Conservation (phyloP, 2,329 filamentous ascomycete species). For the Anthostomella pinea region DNA sequence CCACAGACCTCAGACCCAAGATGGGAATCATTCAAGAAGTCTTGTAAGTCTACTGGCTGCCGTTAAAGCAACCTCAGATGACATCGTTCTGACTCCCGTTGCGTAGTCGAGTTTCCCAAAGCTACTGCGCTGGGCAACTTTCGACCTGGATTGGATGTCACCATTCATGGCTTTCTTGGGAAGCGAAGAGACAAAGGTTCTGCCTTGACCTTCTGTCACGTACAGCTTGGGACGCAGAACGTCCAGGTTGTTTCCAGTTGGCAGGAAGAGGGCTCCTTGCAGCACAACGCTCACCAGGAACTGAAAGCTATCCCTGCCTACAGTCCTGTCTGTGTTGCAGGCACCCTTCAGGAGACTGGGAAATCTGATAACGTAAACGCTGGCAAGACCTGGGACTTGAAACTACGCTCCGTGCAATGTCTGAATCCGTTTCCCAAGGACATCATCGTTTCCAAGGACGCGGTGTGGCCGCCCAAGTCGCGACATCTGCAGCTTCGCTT, state of each 20-base stretch:
- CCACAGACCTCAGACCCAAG: neutral
- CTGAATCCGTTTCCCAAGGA: constrained; percentile 74
- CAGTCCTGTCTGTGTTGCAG: constrained; percentile 51
- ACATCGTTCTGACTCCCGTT: too few species aligned
- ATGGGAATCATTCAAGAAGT: constrained; percentile 16
- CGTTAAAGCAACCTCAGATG: too few species aligned
- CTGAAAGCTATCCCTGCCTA: constrained; percentile 48
- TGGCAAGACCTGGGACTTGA: constrained; percentile 53
- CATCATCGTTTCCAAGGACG: constrained; percentile 72
- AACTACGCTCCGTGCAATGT: constrained; percentile 58
- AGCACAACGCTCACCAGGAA: constrained; percentile 35
- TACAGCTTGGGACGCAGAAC: constrained; percentile 31
- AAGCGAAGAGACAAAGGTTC: constrained; percentile 65
- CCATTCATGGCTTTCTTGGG: constrained; percentile 70
- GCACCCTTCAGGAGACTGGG: constrained; percentile 26
- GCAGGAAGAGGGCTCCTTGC: constrained; percentile 33
- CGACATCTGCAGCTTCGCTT: constrained; percentile 85
- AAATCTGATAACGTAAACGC: neutral
- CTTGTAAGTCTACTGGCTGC: constrained; percentile 25
- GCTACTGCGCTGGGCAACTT: constrained; percentile 11
- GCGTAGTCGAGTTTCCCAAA: constrained; percentile 3
- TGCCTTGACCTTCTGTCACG: constrained; percentile 67
- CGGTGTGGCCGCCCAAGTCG: constrained; percentile 69
- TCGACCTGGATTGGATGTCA: constrained; percentile 38
- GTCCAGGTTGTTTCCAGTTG: constrained; percentile 46